Percentiles rank a stretch among this genome's conserved stretches.
phyloP scores from a whole-genome alignment of 2,329 filamentous ascomycete genomes.

The Paraphoma chrysanthemicola region DNA sequence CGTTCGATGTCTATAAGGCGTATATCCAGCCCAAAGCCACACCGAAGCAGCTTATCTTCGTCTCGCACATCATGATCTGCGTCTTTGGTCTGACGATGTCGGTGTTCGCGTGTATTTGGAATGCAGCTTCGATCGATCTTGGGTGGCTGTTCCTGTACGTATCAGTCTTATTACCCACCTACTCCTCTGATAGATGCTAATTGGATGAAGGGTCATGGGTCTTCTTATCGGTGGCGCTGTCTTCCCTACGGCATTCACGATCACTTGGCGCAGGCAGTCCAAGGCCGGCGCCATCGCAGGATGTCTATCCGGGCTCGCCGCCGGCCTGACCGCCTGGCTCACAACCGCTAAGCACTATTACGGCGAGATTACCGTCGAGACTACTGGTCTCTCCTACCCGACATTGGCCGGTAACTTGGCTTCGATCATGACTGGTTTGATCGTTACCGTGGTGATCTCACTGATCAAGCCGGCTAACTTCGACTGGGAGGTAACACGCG shows the following conservation, averaged over 20 bases:
- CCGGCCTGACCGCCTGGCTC: slow-evolving; percentile 48
- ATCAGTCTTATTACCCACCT: neutral
- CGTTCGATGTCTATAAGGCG: slow-evolving; percentile 54
- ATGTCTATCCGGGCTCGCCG: slow-evolving; percentile 41
- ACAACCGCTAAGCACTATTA: slow-evolving; percentile 44
- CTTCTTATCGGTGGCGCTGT: slow-evolving; percentile 53
- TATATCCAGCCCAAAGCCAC: slow-evolving; percentile 49
- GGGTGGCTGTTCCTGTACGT: slow-evolving; percentile 49
- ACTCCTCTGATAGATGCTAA: slow-evolving; percentile 9
- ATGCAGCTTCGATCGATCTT: slow-evolving; percentile 48
- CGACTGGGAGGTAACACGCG: slow-evolving; percentile 49
- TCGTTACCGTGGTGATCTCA: slow-evolving; percentile 44
- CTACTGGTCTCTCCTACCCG: slow-evolving; percentile 47
- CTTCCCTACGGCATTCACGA: slow-evolving; percentile 48
- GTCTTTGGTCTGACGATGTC: slow-evolving; percentile 51
- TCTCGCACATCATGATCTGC: slow-evolving; percentile 51
- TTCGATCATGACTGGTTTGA: slow-evolving; percentile 42
- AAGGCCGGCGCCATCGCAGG: slow-evolving; percentile 42
- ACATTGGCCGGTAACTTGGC: slow-evolving; percentile 51
- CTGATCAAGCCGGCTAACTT: slow-evolving; percentile 46
- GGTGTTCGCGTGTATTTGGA: slow-evolving; percentile 48
- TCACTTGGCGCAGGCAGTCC: slow-evolving; percentile 47
- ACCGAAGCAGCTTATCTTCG: slow-evolving; percentile 46
- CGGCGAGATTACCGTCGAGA: slow-evolving; percentile 48
- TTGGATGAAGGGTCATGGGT: slow-evolving; percentile 43